Base-by-base conservation (phyloP, 176 grass and related monocot genomes). In the Oryza australiensis region DNA sequence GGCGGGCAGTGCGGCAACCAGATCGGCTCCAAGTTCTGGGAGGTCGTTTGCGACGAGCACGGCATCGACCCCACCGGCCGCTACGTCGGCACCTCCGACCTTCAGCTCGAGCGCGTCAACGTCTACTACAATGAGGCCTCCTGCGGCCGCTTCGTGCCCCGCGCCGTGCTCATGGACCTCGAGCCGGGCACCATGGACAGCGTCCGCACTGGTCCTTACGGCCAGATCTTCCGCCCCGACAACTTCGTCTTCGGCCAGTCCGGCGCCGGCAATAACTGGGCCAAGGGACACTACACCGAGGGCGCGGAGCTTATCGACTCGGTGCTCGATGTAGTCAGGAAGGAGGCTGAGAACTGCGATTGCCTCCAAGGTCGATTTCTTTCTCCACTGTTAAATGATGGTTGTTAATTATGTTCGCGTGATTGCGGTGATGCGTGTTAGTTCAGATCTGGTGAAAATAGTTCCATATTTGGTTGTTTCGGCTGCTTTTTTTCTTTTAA, bases 161-260 rank as follows among this genome's bases (percentile, higher is more conserved):
- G 94, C 33, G 94, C 90, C 0, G 90, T 96, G 83, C 94, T 96
- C 76, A 96, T 96, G 94, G 94, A 96, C 81, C 90, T 93, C 41
- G 94, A 96, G 88, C 94, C 94, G 1, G 90, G 94, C 26, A 96
- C 90, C 80, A 96, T 96, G 94, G 94, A 96, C 83, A 96, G 93
- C 79, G 93, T 96, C 45, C 90, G 93, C 53, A 96, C 93, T 1
- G 90, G 94, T 0, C 90, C 94, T 0, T 96, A 87, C 20, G 90
- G 94, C 16, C 90, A 93, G 83, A 96, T 96, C 86, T 96, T 96
- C 88, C 81, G 94, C 63, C 94, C 94, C 0, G 94, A 96, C 51
- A 96, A 96, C 73, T 96, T 96, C 24, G 90, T 96, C 7, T 96
- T 93, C 66, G 93, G 93, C 3, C 90, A 93, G 80, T 90, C 90